Conservation (phyloP, 768 basidiomycete species). For the Podaxis sp. region DNA sequence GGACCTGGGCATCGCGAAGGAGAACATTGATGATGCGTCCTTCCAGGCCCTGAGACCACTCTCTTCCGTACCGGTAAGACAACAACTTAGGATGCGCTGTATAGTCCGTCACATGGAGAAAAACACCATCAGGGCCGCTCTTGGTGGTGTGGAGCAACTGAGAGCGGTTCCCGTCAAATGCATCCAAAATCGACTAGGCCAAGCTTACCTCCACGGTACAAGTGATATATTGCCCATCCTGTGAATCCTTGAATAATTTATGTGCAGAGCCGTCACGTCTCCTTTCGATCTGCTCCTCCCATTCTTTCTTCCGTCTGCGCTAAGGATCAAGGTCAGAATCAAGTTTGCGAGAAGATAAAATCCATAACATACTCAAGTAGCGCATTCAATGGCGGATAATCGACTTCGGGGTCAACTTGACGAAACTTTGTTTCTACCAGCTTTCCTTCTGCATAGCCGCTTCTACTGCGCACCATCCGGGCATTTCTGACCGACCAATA, state of each 20-base stretch:
- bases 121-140: conserved; percentile 28
- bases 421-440: conserved; percentile 43
- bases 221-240: conserved; percentile 42
- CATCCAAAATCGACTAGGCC: neutral
- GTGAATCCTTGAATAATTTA: conserved; percentile 45
- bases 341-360: neutral
- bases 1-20: conserved; percentile 46
- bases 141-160: conserved; percentile 47
- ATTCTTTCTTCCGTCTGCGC: conserved; percentile 26
- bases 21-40: conserved; percentile 50
- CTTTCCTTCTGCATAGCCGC: conserved; percentile 52
- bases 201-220: conserved; percentile 56
- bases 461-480: conserved; percentile 36
- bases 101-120: conserved; percentile 66
- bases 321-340: neutral
- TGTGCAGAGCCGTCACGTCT: conserved; percentile 36
- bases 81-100: conserved; percentile 46
- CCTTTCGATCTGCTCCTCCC: conserved; percentile 30
- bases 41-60: conserved; percentile 45
- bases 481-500: conserved; percentile 55
- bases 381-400: conserved; percentile 37
- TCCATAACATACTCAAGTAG: conserved; percentile 47
- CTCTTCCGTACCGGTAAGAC: conserved; percentile 24
- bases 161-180: neutral
- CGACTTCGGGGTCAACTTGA: conserved; percentile 40